These are phyloP conservation scores for Lathyrus sativus DNA, from an alignment of 306 rosid genomes.

Conservation along the genomic window DNA sequence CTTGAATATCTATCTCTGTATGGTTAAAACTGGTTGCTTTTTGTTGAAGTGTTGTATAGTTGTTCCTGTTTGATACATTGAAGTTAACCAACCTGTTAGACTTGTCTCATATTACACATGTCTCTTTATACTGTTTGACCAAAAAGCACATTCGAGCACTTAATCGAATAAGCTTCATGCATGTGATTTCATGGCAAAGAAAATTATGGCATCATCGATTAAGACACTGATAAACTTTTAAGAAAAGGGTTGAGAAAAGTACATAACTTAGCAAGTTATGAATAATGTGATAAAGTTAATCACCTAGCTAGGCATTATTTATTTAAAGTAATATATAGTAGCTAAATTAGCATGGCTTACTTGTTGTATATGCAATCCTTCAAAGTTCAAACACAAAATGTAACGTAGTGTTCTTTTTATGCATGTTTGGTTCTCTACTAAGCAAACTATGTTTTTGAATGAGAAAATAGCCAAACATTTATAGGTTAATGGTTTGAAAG, in stretches of 20 bases:
- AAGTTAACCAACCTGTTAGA: too few relatives aligned
- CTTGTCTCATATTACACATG: too few relatives aligned
- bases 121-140: too few relatives aligned
- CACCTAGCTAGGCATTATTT: constrained; percentile 3
- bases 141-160: too few relatives aligned
- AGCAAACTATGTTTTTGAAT: background rate
- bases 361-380: constrained; percentile 46
- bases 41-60: too few relatives aligned
- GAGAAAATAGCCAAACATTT: too few relatives aligned
- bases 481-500: background rate
- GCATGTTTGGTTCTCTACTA: background rate
- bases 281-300: constrained; percentile 37
- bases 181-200: constrained; percentile 36
- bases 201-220: constrained; percentile 32
- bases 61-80: too few relatives aligned
- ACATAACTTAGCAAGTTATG: constrained; percentile 39
- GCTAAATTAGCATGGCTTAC: constrained; percentile 35
- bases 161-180: constrained; percentile 37
- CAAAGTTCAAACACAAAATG: constrained; percentile 40
- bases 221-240: constrained; percentile 41
- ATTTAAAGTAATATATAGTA: constrained; percentile 33
- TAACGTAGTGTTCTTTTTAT: constrained; percentile 11
- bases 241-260: constrained; percentile 36
- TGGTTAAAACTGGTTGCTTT: too few relatives aligned
- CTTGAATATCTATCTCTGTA: too few relatives aligned